Evolutionary conservation across 73 alveolate species (phyloP), one percentile per base, ranked within the genome.

Genomic region (Paramecium caudatum): DNA sequence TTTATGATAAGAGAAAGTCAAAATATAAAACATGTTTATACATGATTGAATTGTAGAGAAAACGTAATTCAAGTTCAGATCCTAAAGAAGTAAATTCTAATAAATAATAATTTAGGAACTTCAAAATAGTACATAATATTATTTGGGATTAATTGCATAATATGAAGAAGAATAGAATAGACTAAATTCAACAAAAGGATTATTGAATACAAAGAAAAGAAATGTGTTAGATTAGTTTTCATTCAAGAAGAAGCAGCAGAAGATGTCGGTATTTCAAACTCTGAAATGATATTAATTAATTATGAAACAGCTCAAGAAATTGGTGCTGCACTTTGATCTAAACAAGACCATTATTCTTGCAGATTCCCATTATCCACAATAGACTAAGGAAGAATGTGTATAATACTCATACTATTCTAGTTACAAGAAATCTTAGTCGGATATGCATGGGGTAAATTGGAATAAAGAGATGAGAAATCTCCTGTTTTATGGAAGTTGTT

Each of bases 291-390:
- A 74, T 50, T 36, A 19, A 34, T 90, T 50, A 55, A 82, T 61
- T 41, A 91, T 93, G 92, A 93, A 91, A 82, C 86, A 81, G 50
- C 91, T 65, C 4, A 91, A 80, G 69, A 82, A 95, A 47, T 68
- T 96, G 46, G 95, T 96, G 55, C 94, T 96, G 15, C 99, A 96
- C 92, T 91, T 96, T 74, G 98, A 96, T 91, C 43, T 96, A 68
- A 92, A 96, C 69, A 93, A 94, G 65, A 96, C 99, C 2, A 87
- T 94, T 10, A 82, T 96, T 21, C 86, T 95, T 93, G 90, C 94
- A 45, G 99, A 96, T 78, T 47, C 90, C 37, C 82, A 93, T 43
- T 93, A 93, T 39, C 65, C 49, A 4, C 45, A 74, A 36, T 63
- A 90, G 46, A 45, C 95, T 21, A 68, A 93, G 49, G 94, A 88